Evolutionary conservation across 768 basidiomycete genomes (phyloP), one percentile per base, ranked within the genome.

Genomic region (Paxillus involutus): DNA sequence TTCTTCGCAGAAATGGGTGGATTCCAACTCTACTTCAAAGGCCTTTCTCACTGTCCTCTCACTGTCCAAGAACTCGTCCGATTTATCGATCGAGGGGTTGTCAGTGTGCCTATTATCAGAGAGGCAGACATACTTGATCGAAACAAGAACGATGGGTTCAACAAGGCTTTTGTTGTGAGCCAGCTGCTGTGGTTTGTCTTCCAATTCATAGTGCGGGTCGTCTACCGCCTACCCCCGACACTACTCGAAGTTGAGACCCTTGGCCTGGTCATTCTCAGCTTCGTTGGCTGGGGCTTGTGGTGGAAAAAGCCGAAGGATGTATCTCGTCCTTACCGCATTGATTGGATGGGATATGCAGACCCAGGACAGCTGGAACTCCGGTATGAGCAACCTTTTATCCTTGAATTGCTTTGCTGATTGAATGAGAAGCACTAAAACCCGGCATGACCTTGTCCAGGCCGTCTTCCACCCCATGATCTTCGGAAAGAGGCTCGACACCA

Each of bases 281-380:
- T 65, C 12, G 52, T 64, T 9, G 67, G 62, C 14, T 75, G 73
- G 53, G 33, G 48, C 1, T 44, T 72, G 1, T 76, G 76, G 75
- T 76, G 71, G 74, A 36, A 66, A 30, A 78, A 78, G 58, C 76
- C 75, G 3, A 62, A 70, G 11, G 68, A 71, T 49, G 68, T 75
- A 0, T n/a, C n/a, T n/a, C 57, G 57, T 7, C 67, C 61, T 21
- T 19, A 43, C 33, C 16, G 29, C 44, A 35, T 47, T 7, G 14
- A 54, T 21, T 47, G 24, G 36, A n/a, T n/a, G n/a, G n/a, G n/a
- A n/a, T n/a, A n/a, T n/a, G n/a, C n/a, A n/a, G n/a, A n/a, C 33
- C 19, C 43, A 21, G 21, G 14, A 9, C 1, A 44, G 1, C 6
- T 16, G 43, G 21, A 7, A 8, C 21, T 21, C 19, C 5, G 26